A percentile compares a stretch with the other conserved stretches of the same genome.
Conservation (phyloP, 306 rosid genomes). For the Quercus alba region DNA sequence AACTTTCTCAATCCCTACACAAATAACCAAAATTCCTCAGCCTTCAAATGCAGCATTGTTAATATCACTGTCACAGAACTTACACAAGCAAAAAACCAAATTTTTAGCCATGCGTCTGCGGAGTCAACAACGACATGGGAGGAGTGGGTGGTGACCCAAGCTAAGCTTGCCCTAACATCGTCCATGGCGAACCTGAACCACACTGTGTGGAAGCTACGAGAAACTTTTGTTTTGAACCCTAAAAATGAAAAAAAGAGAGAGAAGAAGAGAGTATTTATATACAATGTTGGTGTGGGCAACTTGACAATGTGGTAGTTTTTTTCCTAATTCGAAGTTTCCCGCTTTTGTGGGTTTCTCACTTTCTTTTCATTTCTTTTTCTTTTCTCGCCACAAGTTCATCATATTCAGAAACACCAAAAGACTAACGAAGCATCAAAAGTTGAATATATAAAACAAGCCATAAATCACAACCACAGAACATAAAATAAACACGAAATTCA, state of each 20-base stretch:
- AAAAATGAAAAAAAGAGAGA: neutral
- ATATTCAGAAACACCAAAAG: no score
- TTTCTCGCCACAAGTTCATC: neutral
- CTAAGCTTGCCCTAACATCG: slow-evolving; percentile 76
- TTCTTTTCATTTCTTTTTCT: no score
- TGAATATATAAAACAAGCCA: no score
- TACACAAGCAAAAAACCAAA: no score
- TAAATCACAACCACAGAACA: no score
- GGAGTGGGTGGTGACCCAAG: slow-evolving; percentile 83
- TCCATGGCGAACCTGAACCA: slow-evolving; percentile 49
- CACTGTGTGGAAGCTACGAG: slow-evolving; percentile 7
- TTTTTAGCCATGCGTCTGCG: neutral
- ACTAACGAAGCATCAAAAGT: no score
- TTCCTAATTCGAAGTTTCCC: slow-evolving; percentile 50
- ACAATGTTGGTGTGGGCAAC: no score
- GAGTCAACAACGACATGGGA: slow-evolving; percentile 82
- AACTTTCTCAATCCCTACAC: slow-evolving; percentile 79
- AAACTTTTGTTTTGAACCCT: slow-evolving; percentile 29
- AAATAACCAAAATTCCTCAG: neutral
- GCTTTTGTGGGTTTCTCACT: slow-evolving; percentile 27
- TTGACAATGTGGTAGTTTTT: no score
- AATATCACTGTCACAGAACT: no score
- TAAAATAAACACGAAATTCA: no score
- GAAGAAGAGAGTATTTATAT: neutral
- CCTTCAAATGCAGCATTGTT: neutral